Evolutionary conservation across 2,329 filamentous ascomycete genomes (phyloP), one percentile per base, ranked within the genome.

Genomic region (Fusarium veterinarium): DNA sequence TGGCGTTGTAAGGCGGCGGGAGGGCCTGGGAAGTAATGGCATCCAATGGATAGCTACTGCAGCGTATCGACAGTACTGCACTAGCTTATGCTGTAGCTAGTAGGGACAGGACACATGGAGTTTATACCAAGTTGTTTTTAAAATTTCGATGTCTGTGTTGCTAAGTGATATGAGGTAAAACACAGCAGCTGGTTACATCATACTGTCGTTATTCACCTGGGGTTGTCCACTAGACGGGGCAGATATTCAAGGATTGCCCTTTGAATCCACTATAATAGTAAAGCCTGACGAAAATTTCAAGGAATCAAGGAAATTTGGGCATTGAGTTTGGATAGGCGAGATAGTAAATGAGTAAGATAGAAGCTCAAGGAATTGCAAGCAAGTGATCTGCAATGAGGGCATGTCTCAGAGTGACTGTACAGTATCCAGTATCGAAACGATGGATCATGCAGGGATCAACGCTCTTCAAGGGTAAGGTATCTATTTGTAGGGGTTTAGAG

Each of bases 1-100:
- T 65, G 71, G 71, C 67, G 71, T 73, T 73, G 55, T 14, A 71
- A 52, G 49, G 49, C 35, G 33, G 25, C 17, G 60, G 37, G 52
- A 58, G 35, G 46, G 63, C 31, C 25, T 52, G 40, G 68, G 25
- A 59, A 52, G n/a, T 30, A 48, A 33, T 37, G 35, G 14, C 31
- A 52, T 49, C n/a, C 45, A 49, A 49, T 40, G 28, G 28, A 16
- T 46, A 60, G 38, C 46, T 64, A 64, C 38, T 44, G 28, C 37
- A 14, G 38, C 25, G 41, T 42, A 52, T 23, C 13, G 35, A 42
- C 37, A 31, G 51, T 64, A 59, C 45, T n/a, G 19, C 33, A 40
- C 49, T 53, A 49, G 16, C n/a, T 33, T 33, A 19, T 25, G 23
- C 48, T 19, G 48, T 25, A 51, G 31, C 30, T 19, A 51, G 38